Conservation (phyloP, 2,329 filamentous ascomycete species). For the Fusarium sulawesiense region DNA sequence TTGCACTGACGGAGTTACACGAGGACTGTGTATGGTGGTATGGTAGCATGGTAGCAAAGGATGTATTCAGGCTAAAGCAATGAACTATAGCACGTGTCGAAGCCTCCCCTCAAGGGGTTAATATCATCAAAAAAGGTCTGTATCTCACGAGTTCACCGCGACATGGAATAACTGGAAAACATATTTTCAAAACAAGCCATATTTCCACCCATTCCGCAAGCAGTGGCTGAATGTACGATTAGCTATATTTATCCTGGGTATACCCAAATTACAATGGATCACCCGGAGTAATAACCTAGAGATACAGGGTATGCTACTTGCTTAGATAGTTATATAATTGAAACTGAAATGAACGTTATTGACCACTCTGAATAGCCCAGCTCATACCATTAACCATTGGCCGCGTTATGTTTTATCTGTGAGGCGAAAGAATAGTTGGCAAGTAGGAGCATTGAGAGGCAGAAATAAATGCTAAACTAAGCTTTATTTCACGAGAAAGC, state of each 20-base stretch:
- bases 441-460: neutral
- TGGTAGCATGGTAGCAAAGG: neutral
- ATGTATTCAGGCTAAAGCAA: slow-evolving; percentile 25
- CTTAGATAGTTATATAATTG: neutral
- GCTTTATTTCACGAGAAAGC: neutral
- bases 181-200: neutral
- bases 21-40: neutral
- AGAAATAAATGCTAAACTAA: neutral
- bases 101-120: neutral
- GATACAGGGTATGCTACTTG: neutral
- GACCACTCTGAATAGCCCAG: neutral
- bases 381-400: neutral
- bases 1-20: neutral
- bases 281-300: neutral
- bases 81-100: slow-evolving; percentile 15
- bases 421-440: neutral
- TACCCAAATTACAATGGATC: neutral
- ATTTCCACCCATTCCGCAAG: no score
- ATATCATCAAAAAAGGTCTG: neutral
- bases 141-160: neutral
- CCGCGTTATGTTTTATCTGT: neutral
- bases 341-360: neutral
- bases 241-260: neutral
- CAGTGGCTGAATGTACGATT: neutral
- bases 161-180: neutral